Conservation (phyloP, 2,329 filamentous ascomycete genomes). For the Parasarocladium wereldwijsianum region DNA sequence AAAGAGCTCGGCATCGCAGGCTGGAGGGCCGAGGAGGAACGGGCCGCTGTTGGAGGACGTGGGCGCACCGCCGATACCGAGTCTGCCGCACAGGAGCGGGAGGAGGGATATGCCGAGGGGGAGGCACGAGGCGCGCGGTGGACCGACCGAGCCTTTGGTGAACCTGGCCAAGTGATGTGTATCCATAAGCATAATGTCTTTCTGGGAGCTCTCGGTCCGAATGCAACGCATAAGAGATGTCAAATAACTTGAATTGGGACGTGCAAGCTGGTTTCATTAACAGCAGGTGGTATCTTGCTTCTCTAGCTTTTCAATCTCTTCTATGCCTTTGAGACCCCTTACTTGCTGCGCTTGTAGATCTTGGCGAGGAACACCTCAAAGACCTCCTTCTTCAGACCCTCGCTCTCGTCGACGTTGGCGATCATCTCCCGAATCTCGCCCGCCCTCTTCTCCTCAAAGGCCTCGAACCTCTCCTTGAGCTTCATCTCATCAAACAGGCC, state of each 20-base stretch:
- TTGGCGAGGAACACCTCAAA: constrained; percentile 86
- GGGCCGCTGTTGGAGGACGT: constrained; percentile 1
- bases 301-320: no score
- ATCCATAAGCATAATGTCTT: no score
- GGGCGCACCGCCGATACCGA: constrained; percentile 7
- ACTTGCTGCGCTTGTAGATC: constrained; percentile 98
- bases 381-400: constrained; percentile 78
- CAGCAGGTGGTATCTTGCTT: no score
- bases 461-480: constrained; percentile 68
- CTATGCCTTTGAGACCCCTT: no score
- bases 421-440: constrained; percentile 66
- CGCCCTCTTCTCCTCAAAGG: constrained; percentile 81
- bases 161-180: constrained; percentile 6
- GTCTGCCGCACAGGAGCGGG: constrained; percentile 6
- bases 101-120: constrained; percentile 5
- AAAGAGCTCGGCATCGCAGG: constrained; percentile 2
- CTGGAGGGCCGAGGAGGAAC: neutral
- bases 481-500: constrained; percentile 74
- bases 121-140: constrained; percentile 1
- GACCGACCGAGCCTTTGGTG: constrained; percentile 6
- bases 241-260: no score
- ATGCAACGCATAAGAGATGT: no score
- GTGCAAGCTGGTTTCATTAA: no score
- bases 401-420: constrained; percentile 64
- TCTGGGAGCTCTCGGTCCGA: no score